Conservation (phyloP, 805 yeast genomes). For the Candida ficus region DNA sequence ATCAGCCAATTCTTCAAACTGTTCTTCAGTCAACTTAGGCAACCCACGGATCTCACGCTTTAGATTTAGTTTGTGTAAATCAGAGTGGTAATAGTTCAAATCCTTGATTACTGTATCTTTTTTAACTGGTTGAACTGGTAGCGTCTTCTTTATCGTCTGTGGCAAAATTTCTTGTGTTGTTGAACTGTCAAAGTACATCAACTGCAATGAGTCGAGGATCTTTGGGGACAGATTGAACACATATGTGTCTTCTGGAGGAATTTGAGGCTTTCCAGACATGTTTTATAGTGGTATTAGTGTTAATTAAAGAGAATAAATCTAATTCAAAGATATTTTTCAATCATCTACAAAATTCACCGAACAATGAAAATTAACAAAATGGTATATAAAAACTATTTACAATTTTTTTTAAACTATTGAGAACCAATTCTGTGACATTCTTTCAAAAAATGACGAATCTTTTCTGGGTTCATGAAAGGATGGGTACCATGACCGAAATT, state of each 20-base stretch:
- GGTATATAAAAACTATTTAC: neutral
- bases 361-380: too few species aligned
- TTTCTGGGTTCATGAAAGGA: conserved; percentile 94
- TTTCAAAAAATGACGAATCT: conserved; percentile 75
- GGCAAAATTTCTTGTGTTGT: conserved; percentile 33
- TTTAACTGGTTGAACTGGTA: neutral
- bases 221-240: conserved; percentile 40
- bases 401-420: conserved; percentile 21
- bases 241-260: conserved; percentile 35
- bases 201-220: conserved; percentile 40
- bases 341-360: too few species aligned
- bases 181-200: conserved; percentile 50
- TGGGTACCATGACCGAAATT: conserved; percentile 98
- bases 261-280: neutral
- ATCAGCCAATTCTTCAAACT: conserved; percentile 52
- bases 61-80: conserved; percentile 53
- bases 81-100: conserved; percentile 50
- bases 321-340: too few species aligned
- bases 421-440: conserved; percentile 82
- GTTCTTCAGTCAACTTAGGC: conserved; percentile 44
- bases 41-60: conserved; percentile 46
- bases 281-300: too few species aligned
- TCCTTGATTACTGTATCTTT: conserved; percentile 12
- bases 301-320: too few species aligned
- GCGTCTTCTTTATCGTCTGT: neutral